phyloP scores from a whole-genome alignment of 164 flowering plant genomes.

The Nymphaea colorata region DNA sequence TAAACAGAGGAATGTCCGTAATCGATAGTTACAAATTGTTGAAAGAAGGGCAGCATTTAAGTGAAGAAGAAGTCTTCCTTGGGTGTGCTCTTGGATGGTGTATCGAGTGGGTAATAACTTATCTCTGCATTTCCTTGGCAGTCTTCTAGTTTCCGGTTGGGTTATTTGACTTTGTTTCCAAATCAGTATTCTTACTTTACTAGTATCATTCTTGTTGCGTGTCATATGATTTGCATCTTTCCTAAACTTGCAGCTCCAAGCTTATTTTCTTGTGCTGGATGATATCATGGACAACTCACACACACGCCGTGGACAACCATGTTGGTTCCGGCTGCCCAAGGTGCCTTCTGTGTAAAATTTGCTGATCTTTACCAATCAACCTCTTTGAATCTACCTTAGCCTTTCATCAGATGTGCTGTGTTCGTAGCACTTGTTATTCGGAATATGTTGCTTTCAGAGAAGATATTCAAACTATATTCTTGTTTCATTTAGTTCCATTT shows the following conservation, averaged over 20 bases:
- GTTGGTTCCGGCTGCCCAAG: constrained; percentile 83
- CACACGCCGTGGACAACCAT: constrained; percentile 87
- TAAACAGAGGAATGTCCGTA: constrained; percentile 88
- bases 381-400: too few relatives aligned
- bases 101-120: constrained; percentile 74
- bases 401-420: too few relatives aligned
- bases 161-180: neutral
- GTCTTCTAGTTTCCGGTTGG: neutral
- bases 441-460: too few relatives aligned
- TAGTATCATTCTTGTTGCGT: neutral
- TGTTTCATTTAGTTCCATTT: too few relatives aligned
- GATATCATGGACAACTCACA: constrained; percentile 90
- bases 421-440: too few relatives aligned
- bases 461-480: too few relatives aligned
- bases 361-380: neutral
- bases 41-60: constrained; percentile 58
- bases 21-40: constrained; percentile 73
- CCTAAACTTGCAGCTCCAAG: constrained; percentile 66
- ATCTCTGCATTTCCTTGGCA: neutral
- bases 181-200: neutral
- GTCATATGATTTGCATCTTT: neutral
- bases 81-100: constrained; percentile 88
- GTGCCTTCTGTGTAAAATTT: constrained; percentile 19
- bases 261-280: constrained; percentile 93
- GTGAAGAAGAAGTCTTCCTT: constrained; percentile 63